phyloP scores from a whole-genome alignment of 2,329 filamentous ascomycete species.

The Fusarium anguioides region DNA sequence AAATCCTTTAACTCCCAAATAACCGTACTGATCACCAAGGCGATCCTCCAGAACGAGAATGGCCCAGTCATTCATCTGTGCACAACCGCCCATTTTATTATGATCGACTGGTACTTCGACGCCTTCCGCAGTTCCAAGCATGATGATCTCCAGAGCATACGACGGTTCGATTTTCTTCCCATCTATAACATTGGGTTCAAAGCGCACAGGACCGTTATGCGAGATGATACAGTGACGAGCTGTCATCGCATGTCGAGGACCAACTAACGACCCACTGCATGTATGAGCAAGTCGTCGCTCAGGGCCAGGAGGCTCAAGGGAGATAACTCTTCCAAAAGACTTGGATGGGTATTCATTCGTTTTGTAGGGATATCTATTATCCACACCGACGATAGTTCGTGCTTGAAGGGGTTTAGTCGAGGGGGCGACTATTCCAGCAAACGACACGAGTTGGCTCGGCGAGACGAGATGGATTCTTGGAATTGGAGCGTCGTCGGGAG shows the following conservation, averaged over 20 bases:
- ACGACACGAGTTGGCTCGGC: neutral
- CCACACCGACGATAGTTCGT: neutral
- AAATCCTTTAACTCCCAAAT: neutral
- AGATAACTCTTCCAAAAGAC: neutral
- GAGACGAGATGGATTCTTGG: neutral
- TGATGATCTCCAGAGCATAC: neutral
- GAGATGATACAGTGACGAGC: conserved; percentile 9
- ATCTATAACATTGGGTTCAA: neutral
- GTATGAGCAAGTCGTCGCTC: neutral
- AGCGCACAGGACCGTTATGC: neutral
- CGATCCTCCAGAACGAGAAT: conserved; percentile 13
- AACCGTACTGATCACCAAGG: conserved; percentile 6
- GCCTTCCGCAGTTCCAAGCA: neutral
- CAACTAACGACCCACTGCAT: conserved; percentile 19
- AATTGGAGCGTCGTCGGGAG: neutral
- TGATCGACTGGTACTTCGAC: neutral
- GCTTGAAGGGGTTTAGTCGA: neutral
- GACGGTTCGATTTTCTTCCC: neutral
- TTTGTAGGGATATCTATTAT: conserved; percentile 2
- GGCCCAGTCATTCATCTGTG: conserved; percentile 8
- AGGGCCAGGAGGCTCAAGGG: neutral
- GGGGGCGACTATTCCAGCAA: neutral
- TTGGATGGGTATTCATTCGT: conserved; percentile 8
- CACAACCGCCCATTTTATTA: neutral
- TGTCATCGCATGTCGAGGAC: conserved; percentile 12